Evolutionary conservation across 805 yeast genomes (phyloP).

Genomic region (Starmerella stigmatis): DNA sequence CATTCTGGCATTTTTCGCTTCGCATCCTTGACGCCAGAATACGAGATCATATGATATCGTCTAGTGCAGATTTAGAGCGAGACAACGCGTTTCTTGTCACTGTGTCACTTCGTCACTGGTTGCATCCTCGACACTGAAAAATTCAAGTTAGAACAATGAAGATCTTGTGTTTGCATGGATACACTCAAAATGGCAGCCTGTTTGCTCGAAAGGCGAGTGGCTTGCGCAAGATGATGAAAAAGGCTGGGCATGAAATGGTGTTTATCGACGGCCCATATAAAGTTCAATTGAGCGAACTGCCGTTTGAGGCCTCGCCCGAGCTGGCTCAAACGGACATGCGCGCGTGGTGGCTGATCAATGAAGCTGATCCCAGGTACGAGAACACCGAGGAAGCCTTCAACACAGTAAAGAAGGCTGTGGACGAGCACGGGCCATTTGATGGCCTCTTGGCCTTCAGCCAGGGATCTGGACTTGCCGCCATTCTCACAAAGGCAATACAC

Average conservation of each 20-base stretch:
- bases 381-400: constrained; percentile 38
- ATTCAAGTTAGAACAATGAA: constrained; percentile 28
- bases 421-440: constrained; percentile 66
- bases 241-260: constrained; percentile 55
- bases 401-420: constrained; percentile 44
- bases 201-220: constrained; percentile 88
- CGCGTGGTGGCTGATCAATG: constrained; percentile 70
- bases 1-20: neutral
- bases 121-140: no score
- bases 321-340: constrained; percentile 31
- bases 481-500: constrained; percentile 48
- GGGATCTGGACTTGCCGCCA: constrained; percentile 81
- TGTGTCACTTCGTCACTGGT: no score
- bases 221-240: constrained; percentile 61
- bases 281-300: constrained; percentile 59
- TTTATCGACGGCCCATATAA: constrained; percentile 71
- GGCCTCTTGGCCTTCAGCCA: constrained; percentile 90
- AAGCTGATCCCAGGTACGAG: constrained; percentile 27
- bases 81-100: neutral
- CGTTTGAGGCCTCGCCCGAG: constrained; percentile 41
- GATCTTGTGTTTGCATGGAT: constrained; percentile 80
- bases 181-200: constrained; percentile 63
- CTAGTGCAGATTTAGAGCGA: no score
- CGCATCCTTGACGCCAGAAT: neutral
- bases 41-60: constrained; percentile 8